Base-by-base conservation (phyloP, 2,329 filamentous ascomycete genomes). In the Pseudocercospora fijiensis region DNA sequence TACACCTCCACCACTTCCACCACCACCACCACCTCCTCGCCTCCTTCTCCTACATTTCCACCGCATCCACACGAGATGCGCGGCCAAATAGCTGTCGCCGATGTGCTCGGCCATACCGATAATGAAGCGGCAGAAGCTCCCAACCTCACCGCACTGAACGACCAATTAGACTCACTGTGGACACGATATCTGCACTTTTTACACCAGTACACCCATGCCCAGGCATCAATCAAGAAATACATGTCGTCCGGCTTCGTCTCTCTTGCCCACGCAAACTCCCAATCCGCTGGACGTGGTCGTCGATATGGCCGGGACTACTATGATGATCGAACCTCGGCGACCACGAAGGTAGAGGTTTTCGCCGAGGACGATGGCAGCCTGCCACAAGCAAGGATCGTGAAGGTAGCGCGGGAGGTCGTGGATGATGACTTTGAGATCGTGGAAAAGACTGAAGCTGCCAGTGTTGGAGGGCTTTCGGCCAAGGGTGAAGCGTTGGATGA, bases 191-290 rank as follows among this genome's bases (percentile, higher is more conserved):
- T 94, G 9, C 65, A 74, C 60, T 81, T 90, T 1, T 78, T 93
- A 1, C 83, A 92, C 74, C 79, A 86, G 70, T 92, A 93, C 78
- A 85, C 86, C 11, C 75, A 76, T 20, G 82, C 90, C 2, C 85
- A 85, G 64, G 73, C 78, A 26, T 74, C 82, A 49, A 81, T 92
- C 41, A 79, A 80, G 49, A 72, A 75, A 11, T 77, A 85, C 20
- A 84, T 91, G 67, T 78, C 83, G 20, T 78, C 78, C 58, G 81
- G 79, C 6, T 82, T 76, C 65, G 71, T 83, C 28, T 77, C 79
- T 67, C 81, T 93, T 45, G 88, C 90, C n/a, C 85, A 90, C 62
- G 90, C 90, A 65, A 92, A 92, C 77, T 92, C 91, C 76, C 80
- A 85, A 27, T 86, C 72, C 80, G 85, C 65, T 22, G 53, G 53